Evolutionary conservation across 495 filamentous ascomycete species (phyloP), one percentile per base, ranked within the genome.

Genomic region (Cryomyces minteri): DNA sequence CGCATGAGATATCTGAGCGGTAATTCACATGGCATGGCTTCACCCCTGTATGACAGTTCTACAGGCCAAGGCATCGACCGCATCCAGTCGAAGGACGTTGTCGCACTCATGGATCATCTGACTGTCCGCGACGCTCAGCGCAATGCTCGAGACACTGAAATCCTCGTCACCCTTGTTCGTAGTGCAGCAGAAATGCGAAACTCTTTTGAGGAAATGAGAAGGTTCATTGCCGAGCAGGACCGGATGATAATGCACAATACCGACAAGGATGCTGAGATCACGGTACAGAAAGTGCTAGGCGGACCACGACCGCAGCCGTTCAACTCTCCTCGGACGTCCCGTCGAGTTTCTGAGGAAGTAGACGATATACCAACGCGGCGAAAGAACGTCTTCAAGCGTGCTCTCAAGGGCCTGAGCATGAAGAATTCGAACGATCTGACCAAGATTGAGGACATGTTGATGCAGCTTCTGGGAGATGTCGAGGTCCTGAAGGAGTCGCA

Each of bases 121-220:
- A 96, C 90, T 57, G 92, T 95, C 50, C 79, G 90, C 9, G 90
- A 99, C 67, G 88, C 87, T 38, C 88, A 95, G 65, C 84, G 90
- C 32, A 95, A 92, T 63, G 90, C 90, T 40, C 73, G 88, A 36
- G 90, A 99, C 54, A 99, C 90, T 1, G 90, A 96, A 63, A 94
- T 99, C 44, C 63, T 99, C 31, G 82, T 96, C 42, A 94, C 90
- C 4, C 71, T 99, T 36, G 90, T 96, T 41, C 77, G 86, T 43
- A 86, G 85, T 50, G 88, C 92, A 11, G 85, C 92, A 8, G 90
- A 99, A 56, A 94, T 96, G 87, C 84, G 90, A 47, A 94, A 82
- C 49, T 88, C 83, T 9, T 94, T 96, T 56, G 87, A 95, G 54
- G 88, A 93, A 51, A 82, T 99, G 77, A 95, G 92, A 72, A 81